A percentile compares a stretch with the other conserved stretches of the same genome.
Conservation (phyloP, 148 eudicot genomes). For the Diospyros lotus region DNA sequence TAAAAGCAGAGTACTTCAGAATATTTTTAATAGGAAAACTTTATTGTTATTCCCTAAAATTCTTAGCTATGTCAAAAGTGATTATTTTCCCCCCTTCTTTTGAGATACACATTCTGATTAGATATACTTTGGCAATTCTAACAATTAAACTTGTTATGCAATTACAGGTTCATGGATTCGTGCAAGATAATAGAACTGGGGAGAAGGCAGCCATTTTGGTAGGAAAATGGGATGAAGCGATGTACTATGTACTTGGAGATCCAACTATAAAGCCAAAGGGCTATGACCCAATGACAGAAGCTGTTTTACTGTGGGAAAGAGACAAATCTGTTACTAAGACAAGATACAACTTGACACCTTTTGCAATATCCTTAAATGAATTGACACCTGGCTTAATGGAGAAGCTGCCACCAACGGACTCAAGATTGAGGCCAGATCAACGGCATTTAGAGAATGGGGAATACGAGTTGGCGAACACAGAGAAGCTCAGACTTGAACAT, state of each 20-base stretch:
- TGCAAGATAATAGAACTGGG: slow-evolving; percentile 88
- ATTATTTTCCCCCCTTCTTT: background rate
- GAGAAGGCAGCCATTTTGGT: slow-evolving; percentile 89
- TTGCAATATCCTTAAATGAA: slow-evolving; percentile 91
- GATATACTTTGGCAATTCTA: background rate
- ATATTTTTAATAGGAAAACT: background rate
- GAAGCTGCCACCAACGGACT: slow-evolving; percentile 94
- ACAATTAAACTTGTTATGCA: background rate
- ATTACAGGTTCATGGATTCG: slow-evolving; percentile 88
- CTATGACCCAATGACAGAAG: slow-evolving; percentile 97
- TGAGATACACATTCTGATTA: background rate
- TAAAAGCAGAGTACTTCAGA: background rate
- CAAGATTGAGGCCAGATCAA: slow-evolving; percentile 93
- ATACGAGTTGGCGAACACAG: slow-evolving; percentile 86
- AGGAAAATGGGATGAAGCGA: slow-evolving; percentile 99
- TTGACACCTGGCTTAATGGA: slow-evolving; percentile 67
- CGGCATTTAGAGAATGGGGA: slow-evolving; percentile 94
- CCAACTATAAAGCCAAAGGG: slow-evolving; percentile 88
- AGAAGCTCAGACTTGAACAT: slow-evolving; percentile 92
- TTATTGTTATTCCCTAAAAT: slow-evolving; percentile 9
- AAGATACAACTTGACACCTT: slow-evolving; percentile 84
- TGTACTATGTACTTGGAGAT: slow-evolving; percentile 94
- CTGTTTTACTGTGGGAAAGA: slow-evolving; percentile 91
- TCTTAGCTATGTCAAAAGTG: background rate
- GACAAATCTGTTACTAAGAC: slow-evolving; percentile 72